These are phyloP conservation scores for Pythium phragmitis DNA, from an alignment of 352 stramenopile species.

Conservation along the genomic window DNA sequence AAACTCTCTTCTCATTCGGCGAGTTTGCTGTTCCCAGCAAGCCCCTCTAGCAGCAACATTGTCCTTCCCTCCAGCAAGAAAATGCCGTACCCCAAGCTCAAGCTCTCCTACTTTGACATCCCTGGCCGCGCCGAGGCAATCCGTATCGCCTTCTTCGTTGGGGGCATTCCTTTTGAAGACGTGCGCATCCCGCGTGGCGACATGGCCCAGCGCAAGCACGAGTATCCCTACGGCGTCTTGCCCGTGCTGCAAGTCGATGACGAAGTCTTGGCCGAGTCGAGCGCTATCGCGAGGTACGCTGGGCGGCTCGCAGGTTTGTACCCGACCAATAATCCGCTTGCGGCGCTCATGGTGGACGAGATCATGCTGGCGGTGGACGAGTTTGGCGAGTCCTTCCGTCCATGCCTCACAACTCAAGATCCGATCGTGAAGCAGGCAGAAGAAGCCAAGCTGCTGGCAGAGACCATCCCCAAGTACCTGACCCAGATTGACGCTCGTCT, in stretches of 20 bases:
- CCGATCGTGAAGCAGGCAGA: background rate
- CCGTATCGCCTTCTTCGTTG: slow-evolving; percentile 26
- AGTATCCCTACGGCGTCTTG: slow-evolving; percentile 32
- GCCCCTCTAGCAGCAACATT: no score
- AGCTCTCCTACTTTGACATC: slow-evolving; percentile 43
- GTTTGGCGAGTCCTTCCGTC: slow-evolving; percentile 5
- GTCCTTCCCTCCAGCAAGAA: no score
- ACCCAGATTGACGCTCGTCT: background rate
- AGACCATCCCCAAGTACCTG: background rate
- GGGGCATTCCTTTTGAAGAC: slow-evolving; percentile 35
- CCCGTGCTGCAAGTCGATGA: slow-evolving; percentile 34
- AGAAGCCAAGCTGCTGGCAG: background rate
- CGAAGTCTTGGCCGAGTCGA: slow-evolving; percentile 24
- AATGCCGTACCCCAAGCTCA: slow-evolving; percentile 10
- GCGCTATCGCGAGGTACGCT: slow-evolving; percentile 36
- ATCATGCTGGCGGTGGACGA: slow-evolving; percentile 28
- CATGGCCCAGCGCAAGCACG: slow-evolving; percentile 24
- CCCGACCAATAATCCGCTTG: background rate
- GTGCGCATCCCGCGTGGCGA: slow-evolving; percentile 22
- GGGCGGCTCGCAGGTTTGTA: slow-evolving; percentile 30
- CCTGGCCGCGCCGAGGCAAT: slow-evolving; percentile 32
- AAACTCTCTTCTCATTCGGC: no score
- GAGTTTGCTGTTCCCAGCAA: no score
- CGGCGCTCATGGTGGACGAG: slow-evolving; percentile 30
- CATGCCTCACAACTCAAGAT: background rate